Base-by-base conservation (phyloP, 176 grass and related monocot species). In the Zoysia pacifica region DNA sequence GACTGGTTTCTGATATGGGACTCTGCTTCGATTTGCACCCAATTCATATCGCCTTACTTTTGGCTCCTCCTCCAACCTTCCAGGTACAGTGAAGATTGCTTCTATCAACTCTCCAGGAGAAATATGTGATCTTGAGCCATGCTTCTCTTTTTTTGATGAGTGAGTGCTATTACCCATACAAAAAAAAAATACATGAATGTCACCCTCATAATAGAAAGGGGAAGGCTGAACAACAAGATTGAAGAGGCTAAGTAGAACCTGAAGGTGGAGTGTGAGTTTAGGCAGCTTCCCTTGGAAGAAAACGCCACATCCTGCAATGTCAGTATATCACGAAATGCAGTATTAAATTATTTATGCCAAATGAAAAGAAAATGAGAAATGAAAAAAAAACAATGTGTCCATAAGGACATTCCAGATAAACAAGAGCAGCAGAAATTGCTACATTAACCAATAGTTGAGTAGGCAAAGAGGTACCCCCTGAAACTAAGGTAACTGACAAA, bases 21-120 rank as follows among this genome's bases (percentile, higher is more conserved):
- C 61, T 91, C 81, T 93, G 38, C 49, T 85, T 87, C 95, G 87
- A 67, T 87, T 98, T 43, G 81, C 76, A 18, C 92, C 92, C 63
- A 92, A 62, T 69, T 86, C 83, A 69, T 85, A 86, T 60, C 75
- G 74, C 14, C 67, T 93, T 88, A 28, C 56, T 78, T 85, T 83
- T 67, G 81, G 83, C 82, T 91, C 86, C 41, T 89, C 88, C 52
- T 85, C 89, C 20, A 53, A 74, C 79, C 88, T 94, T 62, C 87
- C 92, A 72, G 92, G 90, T 81, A 90, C 81, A 78, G 79, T 87
- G 79, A 98, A 98, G 35, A 98, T 77, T 71, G 92, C 85, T 79
- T 87, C 81, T 70, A 98, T 38, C 67, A 98, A 67, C 69, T 98
- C 91, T 52, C 70, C 84, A 61, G 92, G 86, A 83, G 78, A 83